Conservation (phyloP, 495 filamentous ascomycete species). For the Glutinoglossum americanum region DNA sequence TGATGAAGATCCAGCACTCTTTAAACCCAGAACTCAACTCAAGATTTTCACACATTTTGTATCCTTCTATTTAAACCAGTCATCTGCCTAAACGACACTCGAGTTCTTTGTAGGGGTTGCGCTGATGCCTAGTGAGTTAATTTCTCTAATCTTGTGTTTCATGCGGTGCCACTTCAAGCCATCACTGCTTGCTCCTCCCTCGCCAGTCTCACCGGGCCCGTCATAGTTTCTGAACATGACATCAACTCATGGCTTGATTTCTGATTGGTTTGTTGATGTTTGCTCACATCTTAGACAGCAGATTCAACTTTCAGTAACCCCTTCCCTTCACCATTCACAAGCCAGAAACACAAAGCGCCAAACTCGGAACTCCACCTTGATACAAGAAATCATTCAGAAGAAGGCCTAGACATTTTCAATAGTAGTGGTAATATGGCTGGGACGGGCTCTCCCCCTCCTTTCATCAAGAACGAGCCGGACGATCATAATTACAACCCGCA, state of each 20-base stretch:
- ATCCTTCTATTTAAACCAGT: neutral
- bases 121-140: neutral
- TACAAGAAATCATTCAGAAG: constrained; percentile 16
- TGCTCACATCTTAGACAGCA: neutral
- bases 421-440: constrained; percentile 19
- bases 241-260: neutral
- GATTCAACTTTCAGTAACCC: constrained; percentile 2
- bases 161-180: neutral
- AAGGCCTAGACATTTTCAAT: constrained; percentile 19
- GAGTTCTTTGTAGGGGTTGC: neutral
- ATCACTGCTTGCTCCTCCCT: neutral
- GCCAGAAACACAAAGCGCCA: neutral
- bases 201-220: neutral
- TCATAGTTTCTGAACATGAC: neutral
- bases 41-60: neutral
- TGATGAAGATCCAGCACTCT: neutral
- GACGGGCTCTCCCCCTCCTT: constrained; percentile 33
- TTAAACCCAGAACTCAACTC: neutral
- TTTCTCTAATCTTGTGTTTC: neutral
- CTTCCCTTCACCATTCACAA: neutral
- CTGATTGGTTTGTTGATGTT: neutral
- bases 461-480: constrained; percentile 61
- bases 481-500: constrained; percentile 35
- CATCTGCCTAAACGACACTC: neutral
- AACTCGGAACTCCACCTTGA: constrained; percentile 15